Base-by-base conservation (phyloP, 345 rosid species). In the Mangifera indica region DNA sequence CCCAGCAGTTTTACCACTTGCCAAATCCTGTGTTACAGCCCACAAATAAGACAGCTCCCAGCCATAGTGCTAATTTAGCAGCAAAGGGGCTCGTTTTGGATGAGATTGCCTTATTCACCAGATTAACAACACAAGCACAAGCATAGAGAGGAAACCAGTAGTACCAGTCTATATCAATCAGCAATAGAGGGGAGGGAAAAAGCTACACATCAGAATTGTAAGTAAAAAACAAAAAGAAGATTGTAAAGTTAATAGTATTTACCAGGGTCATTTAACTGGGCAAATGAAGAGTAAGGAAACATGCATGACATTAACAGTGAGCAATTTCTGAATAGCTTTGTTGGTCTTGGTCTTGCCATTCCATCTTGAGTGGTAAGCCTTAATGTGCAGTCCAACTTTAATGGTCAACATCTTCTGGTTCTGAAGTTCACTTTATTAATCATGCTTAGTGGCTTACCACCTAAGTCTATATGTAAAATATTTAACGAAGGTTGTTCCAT, bases 181-280 rank as follows among this genome's bases (percentile, higher is more conserved):
- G 44, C 10, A 6, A 44, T 4, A 5, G 40, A 34, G 7, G 52
- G 3, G 32, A 0, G 10, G 57, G 44, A 25, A 25, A 15, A 3
- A 1, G 60, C 2, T 57, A 21, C 2, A 7, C 0, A 63, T 14
- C 12, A 24, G 42, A 11, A 42, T 1, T 24, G 18, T 48, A 51
- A 22, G 25, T 25, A 15, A 56, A 14, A 3, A 49, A 63, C 1
- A 59, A 29, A 59, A 21, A 13, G 3, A 58, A 5, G 3, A 61
- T 13, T 13, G 22, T n/a, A 42, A 58, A 34, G 24, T 51, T 13
- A 3, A 8, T 1, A 0, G 29, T 87, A 90, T 91, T n/a, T n/a
- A n/a, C n/a, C 99, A 62, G 81, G 86, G 72, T 95, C 99, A 67
- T 95, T 84, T 65, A 90, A 82, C 71, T 95, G 99, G 62, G 87